Percentiles rank a stretch among this genome's conserved stretches.
Conservation (phyloP, 1,139 yeast genomes). For the Geotrichum phurueaensis region DNA sequence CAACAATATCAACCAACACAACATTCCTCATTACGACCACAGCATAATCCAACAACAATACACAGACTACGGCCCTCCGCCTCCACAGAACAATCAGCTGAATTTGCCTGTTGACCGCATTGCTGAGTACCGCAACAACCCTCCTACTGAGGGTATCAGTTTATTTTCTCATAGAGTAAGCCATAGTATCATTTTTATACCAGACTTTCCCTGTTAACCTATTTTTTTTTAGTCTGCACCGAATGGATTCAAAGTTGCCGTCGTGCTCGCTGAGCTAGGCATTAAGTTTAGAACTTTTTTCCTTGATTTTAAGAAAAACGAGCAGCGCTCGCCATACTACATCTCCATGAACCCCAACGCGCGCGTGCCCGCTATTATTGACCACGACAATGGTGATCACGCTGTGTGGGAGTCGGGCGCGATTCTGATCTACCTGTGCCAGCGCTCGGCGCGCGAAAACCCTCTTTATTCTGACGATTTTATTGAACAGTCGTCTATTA, state of each 20-base stretch:
- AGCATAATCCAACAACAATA: conserved; percentile 8
- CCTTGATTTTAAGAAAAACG: conserved; percentile 79
- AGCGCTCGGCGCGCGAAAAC: conserved; percentile 62
- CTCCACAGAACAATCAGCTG: background rate
- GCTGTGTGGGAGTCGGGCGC: conserved; percentile 96
- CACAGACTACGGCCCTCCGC: conserved; percentile 3
- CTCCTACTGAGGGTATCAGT: conserved; percentile 80
- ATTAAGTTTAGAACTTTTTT: conserved; percentile 76
- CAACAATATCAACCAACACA: conserved; percentile 7
- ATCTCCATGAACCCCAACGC: conserved; percentile 91
- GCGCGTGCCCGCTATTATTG: conserved; percentile 88
- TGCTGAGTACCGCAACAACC: conserved; percentile 66
- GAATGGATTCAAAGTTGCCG: conserved; percentile 93
- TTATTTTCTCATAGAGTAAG: conserved; percentile 66
- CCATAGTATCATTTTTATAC: background rate
- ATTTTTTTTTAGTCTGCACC: conserved; percentile 57
- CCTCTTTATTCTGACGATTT: conserved; percentile 75
- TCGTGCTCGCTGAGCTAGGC: conserved; percentile 76
- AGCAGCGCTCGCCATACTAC: conserved; percentile 89
- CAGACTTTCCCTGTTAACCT: background rate
- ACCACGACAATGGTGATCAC: conserved; percentile 72
- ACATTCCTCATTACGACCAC: conserved; percentile 12
- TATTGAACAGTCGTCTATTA: conserved; percentile 78
- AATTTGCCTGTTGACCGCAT: conserved; percentile 43
- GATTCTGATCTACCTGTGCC: conserved; percentile 64